Evolutionary conservation across 1,139 yeast genomes (phyloP).

Genomic region (Geotrichum restrictum): DNA sequence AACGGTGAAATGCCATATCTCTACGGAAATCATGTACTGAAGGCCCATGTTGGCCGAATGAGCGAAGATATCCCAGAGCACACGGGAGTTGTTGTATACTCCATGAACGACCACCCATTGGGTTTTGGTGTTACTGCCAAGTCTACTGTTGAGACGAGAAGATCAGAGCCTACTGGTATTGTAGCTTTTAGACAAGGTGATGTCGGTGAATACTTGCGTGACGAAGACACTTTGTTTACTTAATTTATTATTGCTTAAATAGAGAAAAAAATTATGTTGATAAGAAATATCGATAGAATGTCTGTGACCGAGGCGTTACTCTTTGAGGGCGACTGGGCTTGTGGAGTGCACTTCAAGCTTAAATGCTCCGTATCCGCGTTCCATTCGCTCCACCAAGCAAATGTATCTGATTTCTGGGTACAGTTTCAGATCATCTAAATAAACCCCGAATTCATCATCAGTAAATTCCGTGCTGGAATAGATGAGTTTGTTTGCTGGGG

Average conservation of each 20-base stretch:
- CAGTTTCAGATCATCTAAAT: slow-evolving; percentile 36
- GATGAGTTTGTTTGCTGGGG: slow-evolving; percentile 26
- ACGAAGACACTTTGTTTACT: slow-evolving; percentile 92
- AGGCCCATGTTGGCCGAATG: slow-evolving; percentile 95
- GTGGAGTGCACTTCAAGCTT: slow-evolving; percentile 24
- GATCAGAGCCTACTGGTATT: slow-evolving; percentile 86
- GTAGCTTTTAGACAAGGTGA: slow-evolving; percentile 97
- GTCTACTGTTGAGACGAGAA: slow-evolving; percentile 83
- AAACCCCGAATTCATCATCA: slow-evolving; percentile 46
- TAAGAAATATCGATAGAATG: neutral
- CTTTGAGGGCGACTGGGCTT: slow-evolving; percentile 22
- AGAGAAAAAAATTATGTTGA: neutral
- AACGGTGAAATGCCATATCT: slow-evolving; percentile 98
- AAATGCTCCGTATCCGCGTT: slow-evolving; percentile 31
- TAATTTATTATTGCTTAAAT: slow-evolving; percentile 33
- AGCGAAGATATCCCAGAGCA: slow-evolving; percentile 98
- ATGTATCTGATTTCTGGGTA: slow-evolving; percentile 22
- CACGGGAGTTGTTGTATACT: slow-evolving; percentile 86
- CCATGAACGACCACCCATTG: slow-evolving; percentile 88
- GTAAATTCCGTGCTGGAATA: slow-evolving; percentile 44
- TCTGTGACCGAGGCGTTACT: neutral
- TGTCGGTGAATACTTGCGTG: slow-evolving; percentile 96
- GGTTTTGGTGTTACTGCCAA: slow-evolving; percentile 97
- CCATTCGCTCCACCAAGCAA: slow-evolving; percentile 33
- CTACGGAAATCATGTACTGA: slow-evolving; percentile 92